Conservation (phyloP, 768 basidiomycete species). For the Megacollybia marginata region DNA sequence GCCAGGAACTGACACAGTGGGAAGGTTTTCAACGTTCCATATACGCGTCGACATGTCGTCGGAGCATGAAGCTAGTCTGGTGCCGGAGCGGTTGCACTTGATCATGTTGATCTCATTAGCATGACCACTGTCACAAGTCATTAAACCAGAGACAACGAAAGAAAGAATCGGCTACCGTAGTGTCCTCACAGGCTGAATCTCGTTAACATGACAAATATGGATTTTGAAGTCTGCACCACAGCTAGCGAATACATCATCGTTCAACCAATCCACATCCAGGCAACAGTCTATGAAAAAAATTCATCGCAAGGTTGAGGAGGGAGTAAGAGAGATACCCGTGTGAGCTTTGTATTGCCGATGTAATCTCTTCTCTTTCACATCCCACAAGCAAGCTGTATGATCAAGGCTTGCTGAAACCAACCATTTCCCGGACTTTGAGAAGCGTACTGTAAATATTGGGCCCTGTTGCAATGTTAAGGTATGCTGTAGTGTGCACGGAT, state of each 20-base stretch:
- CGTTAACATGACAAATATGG: constrained; percentile 51
- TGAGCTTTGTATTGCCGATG: constrained; percentile 61
- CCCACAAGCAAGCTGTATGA: constrained; percentile 73
- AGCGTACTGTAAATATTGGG: constrained; percentile 73
- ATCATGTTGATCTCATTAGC: constrained; percentile 73
- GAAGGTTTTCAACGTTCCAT: constrained; percentile 48
- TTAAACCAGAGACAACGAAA: constrained; percentile 3
- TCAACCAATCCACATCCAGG: constrained; percentile 76
- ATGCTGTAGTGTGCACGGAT: constrained; percentile 3
- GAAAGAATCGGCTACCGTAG: constrained; percentile 39
- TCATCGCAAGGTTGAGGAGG: background rate
- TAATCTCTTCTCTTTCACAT: constrained; percentile 54
- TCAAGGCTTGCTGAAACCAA: constrained; percentile 74
- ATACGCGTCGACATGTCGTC: constrained; percentile 75
- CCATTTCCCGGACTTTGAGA: constrained; percentile 68
- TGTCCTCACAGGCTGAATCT: constrained; percentile 48
- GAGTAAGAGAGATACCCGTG: constrained; percentile 35
- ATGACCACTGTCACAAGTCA: constrained; percentile 48
- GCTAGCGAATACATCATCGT: constrained; percentile 62
- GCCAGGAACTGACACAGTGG: constrained; percentile 34
- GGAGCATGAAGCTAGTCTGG: constrained; percentile 71
- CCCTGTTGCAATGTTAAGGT: constrained; percentile 36
- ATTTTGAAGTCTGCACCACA: constrained; percentile 66
- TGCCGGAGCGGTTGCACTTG: constrained; percentile 57
- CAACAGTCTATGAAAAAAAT: constrained; percentile 50